Percentiles rank a stretch among this genome's conserved stretches.
These are phyloP conservation scores for Fusarium mundagurra DNA, from an alignment of 2,329 filamentous ascomycete genomes.

Conservation along the genomic window DNA sequence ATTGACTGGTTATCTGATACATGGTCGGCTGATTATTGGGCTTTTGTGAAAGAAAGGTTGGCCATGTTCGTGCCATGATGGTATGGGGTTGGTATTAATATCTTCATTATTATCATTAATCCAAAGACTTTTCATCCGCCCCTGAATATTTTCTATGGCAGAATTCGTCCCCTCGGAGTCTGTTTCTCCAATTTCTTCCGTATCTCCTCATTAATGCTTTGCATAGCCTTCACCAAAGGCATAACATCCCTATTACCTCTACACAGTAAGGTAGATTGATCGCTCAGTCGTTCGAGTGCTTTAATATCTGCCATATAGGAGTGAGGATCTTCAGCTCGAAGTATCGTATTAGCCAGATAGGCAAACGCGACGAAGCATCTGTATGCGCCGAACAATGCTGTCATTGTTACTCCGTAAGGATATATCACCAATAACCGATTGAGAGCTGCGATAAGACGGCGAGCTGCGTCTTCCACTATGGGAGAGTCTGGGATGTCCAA, in stretches of 20 bases:
- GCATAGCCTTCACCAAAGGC: slow-evolving; percentile 42
- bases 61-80: background rate
- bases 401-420: slow-evolving; percentile 40
- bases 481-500: slow-evolving; percentile 44
- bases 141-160: background rate
- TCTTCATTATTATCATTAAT: background rate
- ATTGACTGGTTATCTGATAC: background rate
- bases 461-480: slow-evolving; percentile 41
- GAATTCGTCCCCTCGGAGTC: background rate
- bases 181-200: slow-evolving; percentile 12
- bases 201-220: slow-evolving; percentile 40
- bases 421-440: slow-evolving; percentile 30
- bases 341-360: slow-evolving; percentile 39
- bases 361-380: slow-evolving; percentile 44
- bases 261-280: slow-evolving; percentile 28
- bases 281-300: slow-evolving; percentile 29
- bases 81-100: background rate
- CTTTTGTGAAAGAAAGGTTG: background rate
- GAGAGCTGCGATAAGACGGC: slow-evolving; percentile 35
- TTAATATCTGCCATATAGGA: slow-evolving; percentile 32
- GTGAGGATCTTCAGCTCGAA: slow-evolving; percentile 28
- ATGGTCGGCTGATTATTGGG: background rate
- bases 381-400: slow-evolving; percentile 41
- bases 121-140: background rate
- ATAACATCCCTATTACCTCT: slow-evolving; percentile 40